phyloP scores from a whole-genome alignment of 108 stramenopile species.

The Hondaea fermentalgiana region DNA sequence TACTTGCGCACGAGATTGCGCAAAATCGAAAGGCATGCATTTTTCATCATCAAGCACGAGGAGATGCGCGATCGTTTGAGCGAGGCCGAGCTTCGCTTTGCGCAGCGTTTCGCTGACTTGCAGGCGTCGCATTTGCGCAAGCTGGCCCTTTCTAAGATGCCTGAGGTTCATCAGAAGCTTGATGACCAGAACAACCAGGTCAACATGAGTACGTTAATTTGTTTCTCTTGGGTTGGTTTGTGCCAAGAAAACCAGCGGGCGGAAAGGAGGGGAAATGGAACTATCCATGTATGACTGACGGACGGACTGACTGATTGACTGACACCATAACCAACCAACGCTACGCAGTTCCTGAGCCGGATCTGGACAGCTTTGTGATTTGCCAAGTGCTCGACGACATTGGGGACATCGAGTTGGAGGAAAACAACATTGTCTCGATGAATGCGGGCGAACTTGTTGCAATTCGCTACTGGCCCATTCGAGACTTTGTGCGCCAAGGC shows the following conservation, averaged over 20 bases:
- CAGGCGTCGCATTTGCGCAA: neutral
- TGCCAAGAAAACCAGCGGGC: neutral
- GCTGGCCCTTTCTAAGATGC: neutral
- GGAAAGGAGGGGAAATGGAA: neutral
- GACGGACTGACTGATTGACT: neutral
- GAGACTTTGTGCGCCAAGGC: neutral
- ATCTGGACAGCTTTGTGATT: neutral
- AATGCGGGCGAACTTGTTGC: neutral
- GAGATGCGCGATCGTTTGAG: neutral
- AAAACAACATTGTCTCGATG: neutral
- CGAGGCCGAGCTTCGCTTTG: neutral
- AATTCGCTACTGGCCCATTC: neutral
- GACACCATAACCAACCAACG: too few species aligned
- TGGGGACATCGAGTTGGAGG: neutral
- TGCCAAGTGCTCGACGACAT: neutral
- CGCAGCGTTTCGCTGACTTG: neutral
- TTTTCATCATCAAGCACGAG: neutral
- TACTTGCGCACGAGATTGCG: slow-evolving; percentile 5
- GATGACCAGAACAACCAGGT: neutral
- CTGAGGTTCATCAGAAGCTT: neutral
- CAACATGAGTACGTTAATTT: neutral
- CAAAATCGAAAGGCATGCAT: neutral
- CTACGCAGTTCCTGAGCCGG: neutral
- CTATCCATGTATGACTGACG: neutral
- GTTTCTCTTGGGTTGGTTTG: too few species aligned